Conservation (phyloP, 169 alveolate genomes). For the Cryptosporidium parvum region DNA sequence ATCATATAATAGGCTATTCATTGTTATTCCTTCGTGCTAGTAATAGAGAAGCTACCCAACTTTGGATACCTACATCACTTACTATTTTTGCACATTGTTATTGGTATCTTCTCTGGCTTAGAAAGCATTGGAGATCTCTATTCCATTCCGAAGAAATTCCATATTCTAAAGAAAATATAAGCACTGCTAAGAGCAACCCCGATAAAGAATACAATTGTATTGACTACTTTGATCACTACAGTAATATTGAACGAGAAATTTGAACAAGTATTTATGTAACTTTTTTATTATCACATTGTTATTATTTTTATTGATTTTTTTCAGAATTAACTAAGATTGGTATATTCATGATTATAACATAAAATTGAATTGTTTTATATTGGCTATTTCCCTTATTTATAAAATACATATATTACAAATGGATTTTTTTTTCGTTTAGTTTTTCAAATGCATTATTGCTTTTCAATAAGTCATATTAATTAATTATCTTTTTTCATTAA, state of each 20-base stretch:
- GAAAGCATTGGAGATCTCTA: conserved; percentile 29
- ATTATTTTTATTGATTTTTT: too few species aligned
- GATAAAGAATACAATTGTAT: neutral
- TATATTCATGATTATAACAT: too few species aligned
- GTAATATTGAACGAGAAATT: conserved; percentile 20
- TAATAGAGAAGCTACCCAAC: conserved; percentile 24
- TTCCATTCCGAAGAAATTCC: neutral
- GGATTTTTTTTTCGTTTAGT: neutral
- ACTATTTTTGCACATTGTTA: conserved; percentile 58
- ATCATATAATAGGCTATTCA: conserved; percentile 47
- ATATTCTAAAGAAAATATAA: neutral
- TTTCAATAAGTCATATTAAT: neutral
- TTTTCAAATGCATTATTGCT: neutral
- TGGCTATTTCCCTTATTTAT: neutral
- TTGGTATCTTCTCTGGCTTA: conserved; percentile 62
- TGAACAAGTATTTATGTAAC: too few species aligned
- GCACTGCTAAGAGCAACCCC: neutral
- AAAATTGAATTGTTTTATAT: neutral
- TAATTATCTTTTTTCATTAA: too few species aligned
- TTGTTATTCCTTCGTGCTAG: conserved; percentile 15
- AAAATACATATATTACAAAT: too few species aligned
- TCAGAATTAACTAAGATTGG: neutral
- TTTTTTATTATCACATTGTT: too few species aligned
- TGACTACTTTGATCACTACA: conserved; percentile 49
- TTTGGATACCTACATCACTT: conserved; percentile 61